Percentiles rank a stretch among this genome's conserved stretches.
Conservation (phyloP, 495 filamentous ascomycete genomes). For the Aspergillus olivimuriae region DNA sequence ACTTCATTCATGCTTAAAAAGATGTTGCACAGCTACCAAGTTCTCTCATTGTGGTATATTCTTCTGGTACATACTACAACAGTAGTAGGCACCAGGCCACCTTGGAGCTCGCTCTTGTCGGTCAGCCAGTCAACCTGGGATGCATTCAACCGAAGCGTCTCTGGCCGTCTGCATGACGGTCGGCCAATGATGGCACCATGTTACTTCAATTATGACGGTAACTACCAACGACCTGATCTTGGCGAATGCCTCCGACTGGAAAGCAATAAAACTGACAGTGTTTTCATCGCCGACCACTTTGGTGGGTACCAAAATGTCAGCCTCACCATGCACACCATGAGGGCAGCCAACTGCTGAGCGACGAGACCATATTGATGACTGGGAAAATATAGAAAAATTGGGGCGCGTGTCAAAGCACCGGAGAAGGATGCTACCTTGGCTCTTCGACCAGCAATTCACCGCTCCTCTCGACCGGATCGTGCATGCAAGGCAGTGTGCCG, state of each 20-base stretch:
- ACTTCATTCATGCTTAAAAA: too few relatives aligned
- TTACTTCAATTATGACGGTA: constrained; percentile 4
- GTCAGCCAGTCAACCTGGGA: constrained; percentile 6
- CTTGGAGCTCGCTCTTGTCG: background rate
- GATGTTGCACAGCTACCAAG: too few relatives aligned
- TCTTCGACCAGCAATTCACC: background rate
- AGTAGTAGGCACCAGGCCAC: too few relatives aligned
- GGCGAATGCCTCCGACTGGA: background rate
- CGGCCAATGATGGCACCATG: constrained; percentile 10
- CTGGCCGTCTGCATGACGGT: constrained; percentile 7
- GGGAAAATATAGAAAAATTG: constrained; percentile 7
- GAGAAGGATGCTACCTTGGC: constrained; percentile 6
- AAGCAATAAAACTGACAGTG: background rate
- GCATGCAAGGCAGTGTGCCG: constrained; percentile 11
- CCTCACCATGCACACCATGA: too few relatives aligned
- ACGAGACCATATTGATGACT: background rate
- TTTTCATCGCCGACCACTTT: background rate
- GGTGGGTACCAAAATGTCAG: constrained; percentile 1
- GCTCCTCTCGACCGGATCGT: background rate
- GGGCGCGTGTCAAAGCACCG: constrained; percentile 12
- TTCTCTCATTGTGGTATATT: too few relatives aligned
- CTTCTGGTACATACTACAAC: too few relatives aligned
- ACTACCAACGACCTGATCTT: background rate
- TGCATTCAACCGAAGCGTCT: constrained; percentile 9
- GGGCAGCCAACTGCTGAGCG: background rate